Evolutionary conservation across 2,329 filamentous ascomycete species (phyloP).

Genomic region (Westerdykella aurantiaca): DNA sequence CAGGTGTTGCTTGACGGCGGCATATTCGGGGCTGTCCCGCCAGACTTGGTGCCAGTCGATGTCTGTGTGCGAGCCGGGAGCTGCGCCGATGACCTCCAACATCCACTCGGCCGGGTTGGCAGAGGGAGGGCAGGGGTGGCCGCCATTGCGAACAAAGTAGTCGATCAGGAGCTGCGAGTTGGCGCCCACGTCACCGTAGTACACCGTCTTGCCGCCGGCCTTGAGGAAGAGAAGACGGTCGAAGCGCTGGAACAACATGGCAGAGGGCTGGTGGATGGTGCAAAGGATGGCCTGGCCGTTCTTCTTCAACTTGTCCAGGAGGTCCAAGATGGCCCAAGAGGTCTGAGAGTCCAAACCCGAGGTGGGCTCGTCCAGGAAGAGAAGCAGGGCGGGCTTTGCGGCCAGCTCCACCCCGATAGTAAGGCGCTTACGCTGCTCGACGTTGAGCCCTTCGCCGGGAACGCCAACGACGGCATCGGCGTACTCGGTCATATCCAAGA

Average conservation of each 20-base stretch:
- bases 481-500: constrained; percentile 85
- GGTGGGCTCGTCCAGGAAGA: constrained; percentile 93
- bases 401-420: constrained; percentile 96
- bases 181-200: constrained; percentile 73
- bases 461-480: constrained; percentile 88
- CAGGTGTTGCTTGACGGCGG: constrained; percentile 43
- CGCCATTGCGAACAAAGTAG: constrained; percentile 73
- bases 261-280: constrained; percentile 95
- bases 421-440: constrained; percentile 65
- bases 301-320: constrained; percentile 84
- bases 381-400: constrained; percentile 79
- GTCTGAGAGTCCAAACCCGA: constrained; percentile 91
- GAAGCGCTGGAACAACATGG: constrained; percentile 89
- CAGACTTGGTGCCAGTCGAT: constrained; percentile 48
- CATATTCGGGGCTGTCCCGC: constrained; percentile 45
- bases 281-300: constrained; percentile 78
- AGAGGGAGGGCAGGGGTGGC: constrained; percentile 56
- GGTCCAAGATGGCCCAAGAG: constrained; percentile 83
- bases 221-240: constrained; percentile 74
- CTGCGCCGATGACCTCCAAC: constrained; percentile 53
- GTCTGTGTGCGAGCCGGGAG: constrained; percentile 45
- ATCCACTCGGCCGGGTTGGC: constrained; percentile 84
- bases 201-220: constrained; percentile 70
- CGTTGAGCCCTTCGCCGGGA: constrained; percentile 70
- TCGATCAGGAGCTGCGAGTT: constrained; percentile 61